phyloP scores from a whole-genome alignment of 495 filamentous ascomycete genomes.

The Acidiella bohemica region DNA sequence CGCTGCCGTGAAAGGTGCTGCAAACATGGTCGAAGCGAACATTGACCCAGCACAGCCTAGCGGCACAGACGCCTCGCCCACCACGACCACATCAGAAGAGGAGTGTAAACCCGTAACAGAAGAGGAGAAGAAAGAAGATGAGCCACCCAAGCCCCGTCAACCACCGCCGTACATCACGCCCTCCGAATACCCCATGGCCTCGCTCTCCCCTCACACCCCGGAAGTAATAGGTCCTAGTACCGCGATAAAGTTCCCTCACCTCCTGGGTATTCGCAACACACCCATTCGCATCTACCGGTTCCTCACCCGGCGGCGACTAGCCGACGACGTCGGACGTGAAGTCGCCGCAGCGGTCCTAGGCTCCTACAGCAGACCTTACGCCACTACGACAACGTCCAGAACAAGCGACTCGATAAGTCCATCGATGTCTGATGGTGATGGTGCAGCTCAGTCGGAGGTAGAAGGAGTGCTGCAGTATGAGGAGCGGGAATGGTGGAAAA shows the following conservation, averaged over 20 bases:
- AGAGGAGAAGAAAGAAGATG: constrained; percentile 33
- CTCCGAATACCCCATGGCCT: constrained; percentile 49
- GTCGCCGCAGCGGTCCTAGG: constrained; percentile 73
- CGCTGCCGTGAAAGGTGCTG: constrained; percentile 16
- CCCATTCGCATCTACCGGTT: constrained; percentile 77
- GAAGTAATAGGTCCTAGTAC: constrained; percentile 47
- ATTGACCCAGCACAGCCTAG: not conserved
- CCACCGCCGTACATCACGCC: constrained; percentile 52
- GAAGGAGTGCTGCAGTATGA: constrained; percentile 56
- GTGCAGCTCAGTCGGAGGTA: constrained; percentile 48
- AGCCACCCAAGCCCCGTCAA: constrained; percentile 41
- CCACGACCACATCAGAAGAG: not conserved
- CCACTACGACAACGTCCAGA: constrained; percentile 11
- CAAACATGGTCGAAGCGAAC: constrained; percentile 20
- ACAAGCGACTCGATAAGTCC: constrained; percentile 18
- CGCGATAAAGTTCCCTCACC: constrained; percentile 70
- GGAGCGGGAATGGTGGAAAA: constrained; percentile 81
- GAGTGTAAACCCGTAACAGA: not conserved
- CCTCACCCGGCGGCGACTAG: constrained; percentile 70
- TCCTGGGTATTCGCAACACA: constrained; percentile 88
- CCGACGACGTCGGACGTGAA: constrained; percentile 78
- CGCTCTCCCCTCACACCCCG: constrained; percentile 48
- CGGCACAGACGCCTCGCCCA: constrained; percentile 5
- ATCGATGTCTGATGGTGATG: constrained; percentile 11
- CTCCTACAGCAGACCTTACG: constrained; percentile 37